These are phyloP conservation scores for Cryptomeria japonica DNA, from an alignment of 75 land plant genomes.

Conservation along the genomic window DNA sequence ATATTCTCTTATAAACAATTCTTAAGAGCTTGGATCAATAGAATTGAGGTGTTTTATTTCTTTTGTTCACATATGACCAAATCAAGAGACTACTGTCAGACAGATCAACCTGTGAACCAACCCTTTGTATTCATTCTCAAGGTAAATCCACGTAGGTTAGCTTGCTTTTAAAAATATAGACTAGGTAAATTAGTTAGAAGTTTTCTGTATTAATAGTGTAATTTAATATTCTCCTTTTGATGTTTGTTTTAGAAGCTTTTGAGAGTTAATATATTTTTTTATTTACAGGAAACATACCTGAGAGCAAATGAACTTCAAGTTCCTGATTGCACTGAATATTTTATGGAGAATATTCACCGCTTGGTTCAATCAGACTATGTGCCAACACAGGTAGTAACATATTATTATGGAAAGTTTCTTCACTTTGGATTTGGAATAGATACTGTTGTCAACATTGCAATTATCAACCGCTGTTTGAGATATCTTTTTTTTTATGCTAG, in stretches of 20 bases:
- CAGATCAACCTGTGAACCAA: no score
- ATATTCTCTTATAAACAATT: no score
- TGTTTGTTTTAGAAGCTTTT: not conserved
- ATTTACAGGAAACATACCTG: conserved; percentile 18
- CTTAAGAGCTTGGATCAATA: no score
- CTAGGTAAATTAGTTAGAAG: not conserved
- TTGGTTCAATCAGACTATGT: conserved; percentile 62
- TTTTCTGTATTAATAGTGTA: not conserved
- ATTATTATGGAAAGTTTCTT: not conserved
- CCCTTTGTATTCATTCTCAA: no score
- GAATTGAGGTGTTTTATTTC: no score
- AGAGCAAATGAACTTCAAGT: conserved; percentile 83
- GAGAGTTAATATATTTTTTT: not conserved
- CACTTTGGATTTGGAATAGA: not conserved
- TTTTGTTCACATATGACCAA: no score
- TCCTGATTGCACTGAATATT: conserved; percentile 84
- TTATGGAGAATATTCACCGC: conserved; percentile 76
- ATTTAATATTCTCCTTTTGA: no score
- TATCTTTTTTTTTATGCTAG: not conserved
- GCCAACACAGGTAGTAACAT: conserved; percentile 72
- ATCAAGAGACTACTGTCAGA: no score
- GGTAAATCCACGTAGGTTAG: not conserved
- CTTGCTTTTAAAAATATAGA: not conserved
- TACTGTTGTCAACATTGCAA: not conserved
- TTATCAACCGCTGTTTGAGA: not conserved